These are phyloP conservation scores for Trametes gibbosa DNA, from an alignment of 768 basidiomycete genomes.

Conservation along the genomic window DNA sequence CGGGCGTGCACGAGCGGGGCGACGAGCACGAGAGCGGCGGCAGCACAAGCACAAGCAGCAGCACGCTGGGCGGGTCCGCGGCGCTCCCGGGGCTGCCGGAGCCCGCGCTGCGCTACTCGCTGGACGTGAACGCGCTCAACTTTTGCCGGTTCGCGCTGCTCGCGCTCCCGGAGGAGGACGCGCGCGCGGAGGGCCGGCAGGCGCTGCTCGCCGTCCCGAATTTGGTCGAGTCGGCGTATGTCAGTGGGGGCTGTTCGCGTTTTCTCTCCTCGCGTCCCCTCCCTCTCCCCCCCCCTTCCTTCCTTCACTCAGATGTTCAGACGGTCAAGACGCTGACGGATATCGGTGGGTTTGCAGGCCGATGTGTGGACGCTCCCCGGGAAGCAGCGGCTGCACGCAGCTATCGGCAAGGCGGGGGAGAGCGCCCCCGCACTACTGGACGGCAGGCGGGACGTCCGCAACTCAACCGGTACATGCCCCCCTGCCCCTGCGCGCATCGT, in stretches of 20 bases:
- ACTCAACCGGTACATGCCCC: constrained; percentile 51
- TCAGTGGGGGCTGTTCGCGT: no score
- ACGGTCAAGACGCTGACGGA: no score
- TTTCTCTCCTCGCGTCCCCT: no score
- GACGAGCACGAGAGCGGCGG: constrained; percentile 7
- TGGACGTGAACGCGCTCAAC: constrained; percentile 92
- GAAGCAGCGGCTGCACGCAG: constrained; percentile 72
- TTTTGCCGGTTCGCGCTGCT: constrained; percentile 88
- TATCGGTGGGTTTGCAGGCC: no score
- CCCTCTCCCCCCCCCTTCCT: no score
- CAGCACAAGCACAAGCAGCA: no score
- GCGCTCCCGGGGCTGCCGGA: constrained; percentile 45
- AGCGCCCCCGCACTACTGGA: constrained; percentile 22
- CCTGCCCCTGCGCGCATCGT: background rate
- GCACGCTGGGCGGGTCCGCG: constrained; percentile 56
- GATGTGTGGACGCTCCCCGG: constrained; percentile 85
- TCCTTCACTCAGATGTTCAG: no score
- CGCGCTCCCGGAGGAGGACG: constrained; percentile 22
- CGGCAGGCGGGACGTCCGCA: constrained; percentile 47
- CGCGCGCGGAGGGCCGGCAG: constrained; percentile 20
- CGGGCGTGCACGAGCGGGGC: constrained; percentile 35
- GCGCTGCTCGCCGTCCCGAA: constrained; percentile 83
- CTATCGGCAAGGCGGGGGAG: constrained; percentile 62
- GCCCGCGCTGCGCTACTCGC: constrained; percentile 57
- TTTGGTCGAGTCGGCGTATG: constrained; percentile 82